A percentile compares a stretch with the other conserved stretches of the same genome.
Evolutionary conservation across 768 basidiomycete genomes (phyloP).

Genomic region (Xerocomus brunneocitrinus): DNA sequence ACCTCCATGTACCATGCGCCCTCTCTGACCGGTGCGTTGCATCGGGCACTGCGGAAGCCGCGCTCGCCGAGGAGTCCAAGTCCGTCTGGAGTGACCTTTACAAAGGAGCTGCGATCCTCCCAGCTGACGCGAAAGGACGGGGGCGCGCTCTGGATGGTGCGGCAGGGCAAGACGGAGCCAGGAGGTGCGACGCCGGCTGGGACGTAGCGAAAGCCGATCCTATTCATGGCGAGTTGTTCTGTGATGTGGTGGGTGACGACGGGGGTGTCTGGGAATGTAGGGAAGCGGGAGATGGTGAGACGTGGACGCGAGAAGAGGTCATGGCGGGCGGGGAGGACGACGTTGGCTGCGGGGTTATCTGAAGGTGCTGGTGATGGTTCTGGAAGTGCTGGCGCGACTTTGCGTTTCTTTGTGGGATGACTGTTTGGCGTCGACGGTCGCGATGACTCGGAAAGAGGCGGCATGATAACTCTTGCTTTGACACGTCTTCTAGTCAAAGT

Average conservation of each 20-base stretch:
- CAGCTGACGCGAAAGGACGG: slow-evolving; percentile 70
- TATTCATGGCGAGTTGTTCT: slow-evolving; percentile 68
- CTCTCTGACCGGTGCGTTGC: slow-evolving; percentile 83
- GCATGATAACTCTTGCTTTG: not conserved
- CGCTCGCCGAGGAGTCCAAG: slow-evolving; percentile 72
- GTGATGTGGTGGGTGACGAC: slow-evolving; percentile 58
- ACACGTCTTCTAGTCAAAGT: no score
- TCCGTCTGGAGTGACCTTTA: slow-evolving; percentile 77
- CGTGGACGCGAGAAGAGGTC: slow-evolving; percentile 68
- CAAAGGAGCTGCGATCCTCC: slow-evolving; percentile 85
- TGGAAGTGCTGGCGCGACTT: slow-evolving; percentile 39
- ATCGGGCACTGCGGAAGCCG: slow-evolving; percentile 87
- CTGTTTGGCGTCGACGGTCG: slow-evolving; percentile 30
- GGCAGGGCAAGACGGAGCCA: slow-evolving; percentile 57
- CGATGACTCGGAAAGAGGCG: slow-evolving; percentile 27
- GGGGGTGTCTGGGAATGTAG: slow-evolving; percentile 56
- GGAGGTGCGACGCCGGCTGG: slow-evolving; percentile 70
- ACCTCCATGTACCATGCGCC: slow-evolving; percentile 96
- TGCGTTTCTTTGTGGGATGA: slow-evolving; percentile 43
- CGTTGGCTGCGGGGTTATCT: slow-evolving; percentile 41
- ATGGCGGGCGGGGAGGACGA: slow-evolving; percentile 58
- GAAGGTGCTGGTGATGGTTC: slow-evolving; percentile 57
- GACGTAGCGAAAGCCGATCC: slow-evolving; percentile 73
- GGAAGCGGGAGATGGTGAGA: slow-evolving; percentile 71
- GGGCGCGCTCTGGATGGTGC: slow-evolving; percentile 79